phyloP scores from a whole-genome alignment of 768 basidiomycete genomes.

The Tubosaeta sp. region DNA sequence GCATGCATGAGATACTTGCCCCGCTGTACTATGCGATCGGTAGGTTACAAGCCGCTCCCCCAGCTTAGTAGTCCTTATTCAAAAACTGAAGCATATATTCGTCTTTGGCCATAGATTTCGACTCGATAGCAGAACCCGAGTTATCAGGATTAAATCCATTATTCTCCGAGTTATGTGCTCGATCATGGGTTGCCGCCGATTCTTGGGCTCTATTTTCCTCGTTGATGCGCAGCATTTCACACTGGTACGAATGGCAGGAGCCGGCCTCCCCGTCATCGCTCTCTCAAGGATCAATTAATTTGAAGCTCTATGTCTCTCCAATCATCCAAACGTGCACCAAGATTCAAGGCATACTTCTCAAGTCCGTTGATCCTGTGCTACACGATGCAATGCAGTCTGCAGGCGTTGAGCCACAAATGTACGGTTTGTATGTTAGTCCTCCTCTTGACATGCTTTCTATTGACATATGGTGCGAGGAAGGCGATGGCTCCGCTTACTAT shows the following conservation, averaged over 20 bases:
- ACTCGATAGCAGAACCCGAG: slow-evolving; percentile 51
- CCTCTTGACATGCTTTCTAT: slow-evolving; percentile 4
- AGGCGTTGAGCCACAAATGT: slow-evolving; percentile 94
- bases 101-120: slow-evolving; percentile 55
- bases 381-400: slow-evolving; percentile 70
- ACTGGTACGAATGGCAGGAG: slow-evolving; percentile 77
- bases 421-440: slow-evolving; percentile 72
- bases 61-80: slow-evolving; percentile 5
- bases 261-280: slow-evolving; percentile 26
- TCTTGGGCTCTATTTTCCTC: slow-evolving; percentile 78
- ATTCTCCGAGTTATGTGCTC: slow-evolving; percentile 60
- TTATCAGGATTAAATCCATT: slow-evolving; percentile 31
- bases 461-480: slow-evolving; percentile 36
- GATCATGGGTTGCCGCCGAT: slow-evolving; percentile 76
- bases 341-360: slow-evolving; percentile 71
- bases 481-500: slow-evolving; percentile 90
- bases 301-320: slow-evolving; percentile 72
- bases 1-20: slow-evolving; percentile 97
- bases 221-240: slow-evolving; percentile 75
- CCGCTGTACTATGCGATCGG: slow-evolving; percentile 68
- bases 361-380: slow-evolving; percentile 74
- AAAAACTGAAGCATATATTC: slow-evolving; percentile 25
- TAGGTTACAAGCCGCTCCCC: slow-evolving; percentile 13
- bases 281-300: slow-evolving; percentile 38
- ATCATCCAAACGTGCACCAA: slow-evolving; percentile 80